These are phyloP conservation scores for Eremothecium cymbalariae DNA, from an alignment of 1,139 yeast species.

Conservation along the genomic window DNA sequence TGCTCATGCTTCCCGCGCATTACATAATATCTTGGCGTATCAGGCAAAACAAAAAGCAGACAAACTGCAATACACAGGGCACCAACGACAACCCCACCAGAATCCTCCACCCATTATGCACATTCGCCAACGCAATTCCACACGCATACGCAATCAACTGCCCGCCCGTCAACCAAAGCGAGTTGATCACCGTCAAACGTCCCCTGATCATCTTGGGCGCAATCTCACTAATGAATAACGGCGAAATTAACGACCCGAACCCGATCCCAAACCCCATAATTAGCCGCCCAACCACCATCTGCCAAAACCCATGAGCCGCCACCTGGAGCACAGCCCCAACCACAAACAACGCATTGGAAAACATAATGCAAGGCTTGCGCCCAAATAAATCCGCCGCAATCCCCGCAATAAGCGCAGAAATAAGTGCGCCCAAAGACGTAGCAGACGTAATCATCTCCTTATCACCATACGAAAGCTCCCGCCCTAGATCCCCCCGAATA, in stretches of 20 bases:
- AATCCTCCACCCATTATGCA: constrained; percentile 85
- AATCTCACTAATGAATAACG: constrained; percentile 81
- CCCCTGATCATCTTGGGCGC: constrained; percentile 93
- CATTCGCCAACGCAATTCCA: constrained; percentile 76
- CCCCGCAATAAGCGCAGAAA: constrained; percentile 74
- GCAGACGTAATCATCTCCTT: constrained; percentile 92
- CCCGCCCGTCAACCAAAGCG: constrained; percentile 62
- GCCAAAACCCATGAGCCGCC: constrained; percentile 73
- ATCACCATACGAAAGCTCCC: constrained; percentile 56
- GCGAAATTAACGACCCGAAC: constrained; percentile 83
- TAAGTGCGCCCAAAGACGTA: constrained; percentile 83
- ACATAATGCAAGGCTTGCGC: constrained; percentile 69
- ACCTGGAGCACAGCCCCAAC: constrained; percentile 80
- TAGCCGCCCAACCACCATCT: constrained; percentile 85
- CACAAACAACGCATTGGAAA: constrained; percentile 70
- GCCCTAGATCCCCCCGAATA: constrained; percentile 62
- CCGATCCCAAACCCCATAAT: constrained; percentile 96
- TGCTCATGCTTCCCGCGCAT: constrained; percentile 55
- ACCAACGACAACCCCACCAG: constrained; percentile 83
- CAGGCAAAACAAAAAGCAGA: constrained; percentile 81
- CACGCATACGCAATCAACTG: constrained; percentile 86
- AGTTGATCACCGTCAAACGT: constrained; percentile 53
- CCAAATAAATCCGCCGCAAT: constrained; percentile 73
- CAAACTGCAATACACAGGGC: constrained; percentile 75
- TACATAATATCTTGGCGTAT: constrained; percentile 85